Evolutionary conservation across 2,329 filamentous ascomycete genomes (phyloP).

Genomic region (Arthrobotrys musiformis): DNA sequence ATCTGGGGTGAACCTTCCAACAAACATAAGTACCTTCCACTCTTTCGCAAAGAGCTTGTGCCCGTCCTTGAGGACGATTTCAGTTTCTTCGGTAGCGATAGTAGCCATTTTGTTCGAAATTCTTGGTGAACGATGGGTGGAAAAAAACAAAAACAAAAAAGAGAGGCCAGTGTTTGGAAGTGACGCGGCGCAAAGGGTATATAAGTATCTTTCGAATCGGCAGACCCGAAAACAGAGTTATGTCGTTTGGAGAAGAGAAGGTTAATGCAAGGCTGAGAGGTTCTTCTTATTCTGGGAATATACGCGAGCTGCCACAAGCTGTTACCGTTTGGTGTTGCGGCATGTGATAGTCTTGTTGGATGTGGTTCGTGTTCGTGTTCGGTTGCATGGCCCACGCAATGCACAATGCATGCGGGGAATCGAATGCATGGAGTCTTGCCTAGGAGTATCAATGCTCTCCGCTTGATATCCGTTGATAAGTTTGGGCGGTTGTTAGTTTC

Average conservation of each 20-base stretch:
- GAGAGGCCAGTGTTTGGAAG: neutral
- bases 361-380: neutral
- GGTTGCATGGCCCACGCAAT: neutral
- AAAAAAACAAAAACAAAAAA: neutral
- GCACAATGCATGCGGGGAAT: neutral
- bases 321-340: constrained; percentile 31
- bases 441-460: constrained; percentile 1
- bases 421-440: neutral
- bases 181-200: neutral
- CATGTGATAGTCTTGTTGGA: constrained; percentile 46
- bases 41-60: constrained; percentile 71
- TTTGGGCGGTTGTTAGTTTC: neutral
- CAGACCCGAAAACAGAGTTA: neutral
- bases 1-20: constrained; percentile 33
- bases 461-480: neutral
- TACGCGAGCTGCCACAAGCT: constrained; percentile 28
- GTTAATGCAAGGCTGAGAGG: constrained; percentile 34
- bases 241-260: constrained; percentile 17
- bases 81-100: constrained; percentile 67
- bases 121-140: neutral
- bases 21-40: constrained; percentile 68
- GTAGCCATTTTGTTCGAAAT: constrained; percentile 34
- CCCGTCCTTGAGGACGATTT: constrained; percentile 67
- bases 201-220: neutral
- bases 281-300: constrained; percentile 23